Evolutionary conservation across 306 rosid genomes (phyloP), one percentile per base, ranked within the genome.

Genomic region (Dryas drummondii): DNA sequence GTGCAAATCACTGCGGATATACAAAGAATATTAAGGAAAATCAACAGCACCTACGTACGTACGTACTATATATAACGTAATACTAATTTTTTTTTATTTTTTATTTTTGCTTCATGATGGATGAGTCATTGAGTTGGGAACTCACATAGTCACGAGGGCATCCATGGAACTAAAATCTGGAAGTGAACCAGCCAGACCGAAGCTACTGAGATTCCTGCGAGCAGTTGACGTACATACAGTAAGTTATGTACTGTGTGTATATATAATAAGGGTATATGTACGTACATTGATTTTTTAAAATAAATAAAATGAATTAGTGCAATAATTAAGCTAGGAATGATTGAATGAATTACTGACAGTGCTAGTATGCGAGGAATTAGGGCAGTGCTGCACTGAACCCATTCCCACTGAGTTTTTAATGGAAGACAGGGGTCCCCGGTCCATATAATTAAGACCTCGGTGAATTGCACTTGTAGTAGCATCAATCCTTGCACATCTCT

Each of bases 151-250:
- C 65, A 83, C 67, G 59, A 86, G 87, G 44, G 88, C 88, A 79
- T 78, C 80, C 90, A 86, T 84, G 68, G 84, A 81, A 71, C 88
- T 82, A 74, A 84, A 84, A 78, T 87, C 86, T 1, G 90, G 83
- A 50, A 84, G 86, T 19, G 65, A 55, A 68, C 86, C 86, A 27
- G 16, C 70, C 32, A 82, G 66, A 13, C 77, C 73, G 78, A 60
- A 82, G 76, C 85, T 75, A 72, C 78, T 74, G 41, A 87, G 80
- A 72, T 84, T 71, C 83, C 88, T 87, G 70, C 42, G 3, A 3
- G 17, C 53, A 71, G 37, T 32, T 32, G 37, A n/a, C n/a, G n/a
- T n/a, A n/a, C n/a, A n/a, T n/a, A n/a, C n/a, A n/a, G n/a, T n/a
- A n/a, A n/a, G 22, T 22, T 22, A 22, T 22, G 22, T n/a, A n/a